These are phyloP conservation scores for Fusarium caatingaense DNA, from an alignment of 2,329 filamentous ascomycete genomes.

Conservation along the genomic window DNA sequence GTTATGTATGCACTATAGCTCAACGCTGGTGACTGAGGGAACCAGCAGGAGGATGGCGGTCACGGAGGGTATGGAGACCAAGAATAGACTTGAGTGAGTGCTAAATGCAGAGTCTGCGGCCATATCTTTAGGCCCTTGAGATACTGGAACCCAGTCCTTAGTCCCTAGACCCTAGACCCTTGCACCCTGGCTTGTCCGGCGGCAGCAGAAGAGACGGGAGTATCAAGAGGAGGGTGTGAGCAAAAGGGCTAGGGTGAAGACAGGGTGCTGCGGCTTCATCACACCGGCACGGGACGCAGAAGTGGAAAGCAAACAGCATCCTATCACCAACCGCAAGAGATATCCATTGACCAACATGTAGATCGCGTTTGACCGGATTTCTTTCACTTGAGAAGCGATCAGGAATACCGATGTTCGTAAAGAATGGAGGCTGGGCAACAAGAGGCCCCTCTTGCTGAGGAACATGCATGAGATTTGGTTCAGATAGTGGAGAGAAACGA, in stretches of 20 bases:
- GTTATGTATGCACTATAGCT: slow-evolving; percentile 60
- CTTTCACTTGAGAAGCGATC: background rate
- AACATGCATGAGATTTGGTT: slow-evolving; percentile 18
- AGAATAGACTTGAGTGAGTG: slow-evolving; percentile 44
- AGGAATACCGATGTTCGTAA: background rate
- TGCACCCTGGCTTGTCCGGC: slow-evolving; percentile 29
- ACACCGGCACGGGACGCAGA: slow-evolving; percentile 40
- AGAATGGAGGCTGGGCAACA: slow-evolving; percentile 14
- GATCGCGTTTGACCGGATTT: slow-evolving; percentile 9
- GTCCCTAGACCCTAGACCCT: slow-evolving; percentile 34
- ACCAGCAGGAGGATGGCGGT: slow-evolving; percentile 39
- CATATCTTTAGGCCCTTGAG: slow-evolving; percentile 30
- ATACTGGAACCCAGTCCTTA: slow-evolving; percentile 32
- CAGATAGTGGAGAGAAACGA: slow-evolving; percentile 15
- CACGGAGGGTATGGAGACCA: slow-evolving; percentile 43
- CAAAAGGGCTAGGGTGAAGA: slow-evolving; percentile 19
- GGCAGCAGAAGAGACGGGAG: slow-evolving; percentile 26
- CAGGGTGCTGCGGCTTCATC: slow-evolving; percentile 36
- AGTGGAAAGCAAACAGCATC: slow-evolving; percentile 23
- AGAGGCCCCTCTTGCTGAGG: slow-evolving; percentile 5
- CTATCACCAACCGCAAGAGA: slow-evolving; percentile 12
- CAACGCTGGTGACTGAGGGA: slow-evolving; percentile 36
- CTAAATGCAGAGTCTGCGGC: slow-evolving; percentile 31
- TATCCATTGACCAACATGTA: slow-evolving; percentile 11
- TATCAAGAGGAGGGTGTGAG: slow-evolving; percentile 35